Percentiles rank a stretch among this genome's conserved stretches.
Evolutionary conservation across 2,329 filamentous ascomycete species (phyloP).

Genomic region (Trichoderma koningii): DNA sequence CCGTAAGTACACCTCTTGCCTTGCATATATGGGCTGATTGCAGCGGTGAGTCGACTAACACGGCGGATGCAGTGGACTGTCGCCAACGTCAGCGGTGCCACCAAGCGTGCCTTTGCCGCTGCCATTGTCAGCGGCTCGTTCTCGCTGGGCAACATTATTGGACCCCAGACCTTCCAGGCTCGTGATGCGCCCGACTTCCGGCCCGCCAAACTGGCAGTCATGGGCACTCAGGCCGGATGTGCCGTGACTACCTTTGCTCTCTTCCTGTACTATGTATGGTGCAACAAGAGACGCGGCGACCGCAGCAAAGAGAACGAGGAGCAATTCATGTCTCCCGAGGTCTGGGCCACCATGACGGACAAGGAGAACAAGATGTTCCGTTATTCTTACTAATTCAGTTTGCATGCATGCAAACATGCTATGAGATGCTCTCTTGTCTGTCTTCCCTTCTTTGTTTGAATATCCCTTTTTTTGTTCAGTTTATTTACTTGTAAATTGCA

Average conservation of each 20-base stretch:
- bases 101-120: slow-evolving; percentile 54
- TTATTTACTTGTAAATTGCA: neutral
- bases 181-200: slow-evolving; percentile 54
- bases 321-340: slow-evolving; percentile 44
- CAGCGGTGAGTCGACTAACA: neutral
- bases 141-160: slow-evolving; percentile 58
- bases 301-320: slow-evolving; percentile 43
- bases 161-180: slow-evolving; percentile 57
- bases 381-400: slow-evolving; percentile 47
- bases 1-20: slow-evolving; percentile 36
- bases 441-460: neutral
- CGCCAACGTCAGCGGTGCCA: slow-evolving; percentile 54
- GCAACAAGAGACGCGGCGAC: slow-evolving; percentile 46
- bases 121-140: slow-evolving; percentile 54
- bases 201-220: slow-evolving; percentile 57
- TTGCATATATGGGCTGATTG: neutral
- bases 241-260: slow-evolving; percentile 47
- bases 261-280: slow-evolving; percentile 54
- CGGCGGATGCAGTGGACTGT: slow-evolving; percentile 45
- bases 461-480: neutral
- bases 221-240: slow-evolving; percentile 52
- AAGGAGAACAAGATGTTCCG: slow-evolving; percentile 59
- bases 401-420: neutral
- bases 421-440: neutral
- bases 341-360: slow-evolving; percentile 56